Percentiles rank a stretch among this genome's conserved stretches.
Evolutionary conservation across 768 basidiomycete species (phyloP).

Genomic region (Rhodotorula sphaerocarpa): DNA sequence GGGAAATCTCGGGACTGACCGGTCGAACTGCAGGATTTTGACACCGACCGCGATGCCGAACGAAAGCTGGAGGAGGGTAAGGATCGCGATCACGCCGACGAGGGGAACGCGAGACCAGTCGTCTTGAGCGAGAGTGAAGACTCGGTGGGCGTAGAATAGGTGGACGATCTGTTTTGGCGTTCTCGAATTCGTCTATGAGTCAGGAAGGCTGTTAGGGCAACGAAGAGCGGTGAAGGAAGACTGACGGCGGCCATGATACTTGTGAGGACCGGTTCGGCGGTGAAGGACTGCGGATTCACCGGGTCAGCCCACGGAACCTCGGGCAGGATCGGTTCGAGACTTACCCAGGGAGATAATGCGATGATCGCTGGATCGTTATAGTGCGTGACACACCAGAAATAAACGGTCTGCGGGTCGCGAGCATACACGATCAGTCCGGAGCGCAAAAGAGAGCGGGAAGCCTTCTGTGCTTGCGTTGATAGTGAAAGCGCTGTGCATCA

Average conservation of each 20-base stretch:
- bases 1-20: neutral
- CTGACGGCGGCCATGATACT: slow-evolving; percentile 1
- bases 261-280: slow-evolving; percentile 15
- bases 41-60: slow-evolving; percentile 9
- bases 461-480: slow-evolving; percentile 8
- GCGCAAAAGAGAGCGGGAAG: no score
- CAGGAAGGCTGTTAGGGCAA: no score
- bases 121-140: slow-evolving; percentile 11
- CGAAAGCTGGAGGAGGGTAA: slow-evolving; percentile 8
- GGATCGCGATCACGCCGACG: neutral
- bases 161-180: neutral
- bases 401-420: slow-evolving; percentile 2
- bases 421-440: no score
- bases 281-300: neutral
- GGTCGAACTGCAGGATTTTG: slow-evolving; percentile 20
- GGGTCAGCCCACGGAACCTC: neutral
- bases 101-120: neutral
- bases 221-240: neutral
- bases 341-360: slow-evolving; percentile 16
- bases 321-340: neutral
- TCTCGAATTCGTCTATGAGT: neutral
- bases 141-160: slow-evolving; percentile 7
- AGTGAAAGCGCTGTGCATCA: neutral
- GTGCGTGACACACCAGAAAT: slow-evolving; percentile 8
- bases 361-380: slow-evolving; percentile 8